Percentiles rank a stretch among this genome's conserved stretches.
These are phyloP conservation scores for Phytophthora lateralis DNA, from an alignment of 352 stramenopile genomes.

Conservation along the genomic window DNA sequence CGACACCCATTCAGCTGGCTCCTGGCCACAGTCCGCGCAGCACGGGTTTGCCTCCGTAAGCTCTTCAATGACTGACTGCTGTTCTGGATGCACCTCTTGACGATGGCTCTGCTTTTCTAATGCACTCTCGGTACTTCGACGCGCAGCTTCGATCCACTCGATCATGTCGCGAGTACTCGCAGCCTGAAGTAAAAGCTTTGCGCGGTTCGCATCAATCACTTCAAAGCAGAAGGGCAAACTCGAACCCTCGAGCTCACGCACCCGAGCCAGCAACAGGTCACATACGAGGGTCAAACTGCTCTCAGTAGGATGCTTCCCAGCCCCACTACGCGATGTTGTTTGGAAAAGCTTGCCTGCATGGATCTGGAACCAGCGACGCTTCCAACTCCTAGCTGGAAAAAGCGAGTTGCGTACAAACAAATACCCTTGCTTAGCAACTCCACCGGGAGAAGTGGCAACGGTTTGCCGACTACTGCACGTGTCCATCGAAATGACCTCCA, in stretches of 20 bases:
- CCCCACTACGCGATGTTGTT: slow-evolving; percentile 41
- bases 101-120: slow-evolving; percentile 84
- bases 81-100: slow-evolving; percentile 82
- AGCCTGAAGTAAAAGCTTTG: slow-evolving; percentile 79
- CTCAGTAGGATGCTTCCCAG: slow-evolving; percentile 59
- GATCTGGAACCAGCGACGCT: slow-evolving; percentile 89
- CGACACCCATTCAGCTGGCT: slow-evolving; percentile 94
- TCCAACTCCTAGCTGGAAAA: slow-evolving; percentile 86
- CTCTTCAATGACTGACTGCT: slow-evolving; percentile 71
- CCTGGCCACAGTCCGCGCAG: slow-evolving; percentile 78
- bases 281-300: slow-evolving; percentile 81
- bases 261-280: slow-evolving; percentile 81
- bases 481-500: slow-evolving; percentile 80
- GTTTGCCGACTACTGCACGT: slow-evolving; percentile 60
- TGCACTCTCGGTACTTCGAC: slow-evolving; percentile 81
- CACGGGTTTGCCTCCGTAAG: slow-evolving; percentile 57
- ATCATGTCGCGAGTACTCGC: slow-evolving; percentile 74
- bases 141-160: slow-evolving; percentile 84
- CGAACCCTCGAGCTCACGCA: slow-evolving; percentile 59
- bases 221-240: slow-evolving; percentile 82
- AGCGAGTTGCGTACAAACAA: slow-evolving; percentile 86
- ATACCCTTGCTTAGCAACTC: slow-evolving; percentile 80
- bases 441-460: slow-evolving; percentile 32
- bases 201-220: slow-evolving; percentile 81
- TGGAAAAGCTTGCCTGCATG: slow-evolving; percentile 87